phyloP scores from a whole-genome alignment of 2,329 filamentous ascomycete species.

The Elsinoe perseae region DNA sequence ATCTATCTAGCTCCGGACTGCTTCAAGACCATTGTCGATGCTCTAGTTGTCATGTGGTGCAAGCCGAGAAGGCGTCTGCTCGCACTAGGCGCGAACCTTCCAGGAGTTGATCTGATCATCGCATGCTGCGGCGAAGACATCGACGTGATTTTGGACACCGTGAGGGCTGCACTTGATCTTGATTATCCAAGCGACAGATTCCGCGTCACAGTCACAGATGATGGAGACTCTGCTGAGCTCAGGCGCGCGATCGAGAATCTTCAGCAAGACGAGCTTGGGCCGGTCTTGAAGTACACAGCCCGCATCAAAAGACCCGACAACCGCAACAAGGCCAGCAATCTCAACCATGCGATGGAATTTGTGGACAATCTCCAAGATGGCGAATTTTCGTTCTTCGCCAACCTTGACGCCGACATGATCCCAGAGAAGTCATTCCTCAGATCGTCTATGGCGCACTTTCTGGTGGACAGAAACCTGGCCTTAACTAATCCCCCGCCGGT shows the following conservation, averaged over 20 bases:
- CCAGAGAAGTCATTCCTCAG: slow-evolving; percentile 54
- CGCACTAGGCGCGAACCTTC: not conserved
- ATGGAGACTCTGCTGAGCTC: slow-evolving; percentile 31
- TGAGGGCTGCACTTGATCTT: slow-evolving; percentile 32
- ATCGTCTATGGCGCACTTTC: slow-evolving; percentile 51
- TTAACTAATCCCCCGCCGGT: slow-evolving; percentile 49
- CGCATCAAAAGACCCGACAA: slow-evolving; percentile 33
- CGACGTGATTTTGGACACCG: slow-evolving; percentile 36
- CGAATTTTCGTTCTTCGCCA: slow-evolving; percentile 42
- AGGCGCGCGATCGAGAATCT: slow-evolving; percentile 32
- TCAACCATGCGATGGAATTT: slow-evolving; percentile 46
- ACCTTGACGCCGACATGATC: slow-evolving; percentile 62
- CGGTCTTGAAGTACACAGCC: slow-evolving; percentile 34
- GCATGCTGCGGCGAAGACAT: slow-evolving; percentile 39
- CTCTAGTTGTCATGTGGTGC: not conserved
- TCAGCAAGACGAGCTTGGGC: slow-evolving; percentile 31
- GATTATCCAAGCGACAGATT: slow-evolving; percentile 36
- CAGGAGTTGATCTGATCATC: slow-evolving; percentile 36
- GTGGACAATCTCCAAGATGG: slow-evolving; percentile 21
- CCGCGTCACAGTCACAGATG: slow-evolving; percentile 36
- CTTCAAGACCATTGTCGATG: not conserved
- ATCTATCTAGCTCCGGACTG: not conserved
- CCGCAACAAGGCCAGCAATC: slow-evolving; percentile 51
- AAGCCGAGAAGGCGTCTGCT: slow-evolving; percentile 5
- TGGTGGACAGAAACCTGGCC: slow-evolving; percentile 49